Conservation (phyloP, 2,329 filamentous ascomycete genomes). For the Hysterium pulicare region DNA sequence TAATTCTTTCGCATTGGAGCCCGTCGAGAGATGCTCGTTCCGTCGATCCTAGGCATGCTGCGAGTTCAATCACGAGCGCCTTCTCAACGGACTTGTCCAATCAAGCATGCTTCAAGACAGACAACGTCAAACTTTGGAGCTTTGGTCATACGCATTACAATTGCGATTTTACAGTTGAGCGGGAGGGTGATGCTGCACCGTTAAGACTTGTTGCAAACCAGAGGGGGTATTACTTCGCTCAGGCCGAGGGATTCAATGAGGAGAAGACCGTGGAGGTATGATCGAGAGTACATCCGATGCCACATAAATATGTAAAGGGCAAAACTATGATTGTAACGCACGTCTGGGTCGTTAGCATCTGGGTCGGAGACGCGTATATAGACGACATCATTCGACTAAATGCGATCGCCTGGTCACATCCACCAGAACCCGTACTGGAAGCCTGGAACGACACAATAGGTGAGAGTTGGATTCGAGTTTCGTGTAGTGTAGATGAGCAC, state of each 20-base stretch:
- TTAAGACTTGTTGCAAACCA: neutral
- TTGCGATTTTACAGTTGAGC: neutral
- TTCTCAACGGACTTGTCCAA: neutral
- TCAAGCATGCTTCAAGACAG: neutral
- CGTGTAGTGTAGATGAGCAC: too few relatives aligned
- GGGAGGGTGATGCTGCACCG: neutral
- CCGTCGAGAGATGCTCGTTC: neutral
- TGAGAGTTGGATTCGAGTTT: too few relatives aligned
- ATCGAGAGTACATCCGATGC: too few relatives aligned
- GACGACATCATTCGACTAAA: too few relatives aligned
- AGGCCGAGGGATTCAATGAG: neutral
- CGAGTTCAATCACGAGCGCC: neutral
- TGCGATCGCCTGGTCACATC: too few relatives aligned
- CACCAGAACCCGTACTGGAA: too few relatives aligned
- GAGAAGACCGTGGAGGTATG: neutral
- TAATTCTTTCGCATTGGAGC: neutral
- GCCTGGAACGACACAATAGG: too few relatives aligned
- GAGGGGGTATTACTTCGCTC: neutral
- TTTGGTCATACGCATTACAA: slow-evolving; percentile 1
- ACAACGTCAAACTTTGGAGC: neutral
- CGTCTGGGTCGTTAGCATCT: too few relatives aligned
- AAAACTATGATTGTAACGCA: too few relatives aligned
- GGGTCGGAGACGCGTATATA: too few relatives aligned
- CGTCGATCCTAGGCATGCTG: neutral
- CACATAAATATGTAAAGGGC: too few relatives aligned